Conservation (phyloP, 2,329 filamentous ascomycete species). For the Delphinella strobiligena region DNA sequence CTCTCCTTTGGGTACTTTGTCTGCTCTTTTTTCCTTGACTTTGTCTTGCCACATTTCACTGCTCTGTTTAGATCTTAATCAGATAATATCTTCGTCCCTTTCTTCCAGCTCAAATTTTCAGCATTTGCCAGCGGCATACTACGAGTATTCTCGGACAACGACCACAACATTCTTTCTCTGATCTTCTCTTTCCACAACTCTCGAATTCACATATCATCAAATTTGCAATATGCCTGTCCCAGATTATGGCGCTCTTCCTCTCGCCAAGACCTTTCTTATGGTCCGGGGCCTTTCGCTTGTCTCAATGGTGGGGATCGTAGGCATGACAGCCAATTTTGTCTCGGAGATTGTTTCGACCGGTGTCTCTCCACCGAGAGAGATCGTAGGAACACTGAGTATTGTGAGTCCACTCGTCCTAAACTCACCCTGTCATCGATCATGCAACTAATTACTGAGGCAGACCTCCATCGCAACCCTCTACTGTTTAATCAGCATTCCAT, state of each 20-base stretch:
- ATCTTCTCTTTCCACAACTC: constrained; percentile 1
- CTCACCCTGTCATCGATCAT: background rate
- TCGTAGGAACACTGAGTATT: constrained; percentile 68
- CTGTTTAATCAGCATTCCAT: constrained; percentile 54
- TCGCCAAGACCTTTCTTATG: constrained; percentile 67
- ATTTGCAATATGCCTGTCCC: constrained; percentile 41
- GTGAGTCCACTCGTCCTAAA: constrained; percentile 43
- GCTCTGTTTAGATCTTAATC: too few relatives aligned
- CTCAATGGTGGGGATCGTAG: constrained; percentile 64
- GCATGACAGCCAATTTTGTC: constrained; percentile 73
- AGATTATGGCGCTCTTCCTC: constrained; percentile 51
- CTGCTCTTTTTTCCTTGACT: too few relatives aligned
- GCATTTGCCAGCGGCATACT: too few relatives aligned
- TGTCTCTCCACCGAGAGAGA: constrained; percentile 54
- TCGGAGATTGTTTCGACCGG: constrained; percentile 57
- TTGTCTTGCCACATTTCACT: too few relatives aligned
- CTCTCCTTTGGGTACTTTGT: too few relatives aligned
- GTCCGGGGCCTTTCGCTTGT: constrained; percentile 59
- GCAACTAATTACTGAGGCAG: constrained; percentile 33
- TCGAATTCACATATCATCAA: background rate
- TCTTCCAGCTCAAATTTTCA: too few relatives aligned
- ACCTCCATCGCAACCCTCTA: constrained; percentile 70
- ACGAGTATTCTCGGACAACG: too few relatives aligned
- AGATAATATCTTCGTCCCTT: too few relatives aligned
- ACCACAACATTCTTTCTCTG: too few relatives aligned